phyloP scores from a whole-genome alignment of 1,139 yeast species.

The Candida dubliniensis region DNA sequence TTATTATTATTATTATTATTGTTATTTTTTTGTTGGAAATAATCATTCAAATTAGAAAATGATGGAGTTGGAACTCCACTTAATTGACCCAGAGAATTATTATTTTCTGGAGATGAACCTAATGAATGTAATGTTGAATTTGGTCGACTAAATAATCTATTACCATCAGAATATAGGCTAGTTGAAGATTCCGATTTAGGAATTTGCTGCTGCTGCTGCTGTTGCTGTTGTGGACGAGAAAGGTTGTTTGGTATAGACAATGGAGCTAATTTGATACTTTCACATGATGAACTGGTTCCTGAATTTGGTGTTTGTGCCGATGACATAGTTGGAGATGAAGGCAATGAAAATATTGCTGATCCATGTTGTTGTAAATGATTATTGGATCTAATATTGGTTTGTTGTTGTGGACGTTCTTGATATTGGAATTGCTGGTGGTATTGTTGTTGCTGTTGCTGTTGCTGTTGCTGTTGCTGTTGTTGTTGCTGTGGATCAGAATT shows the following conservation, averaged over 20 bases:
- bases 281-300: slow-evolving; percentile 12
- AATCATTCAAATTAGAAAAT: slow-evolving; percentile 33
- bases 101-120: slow-evolving; percentile 35
- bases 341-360: slow-evolving; percentile 26
- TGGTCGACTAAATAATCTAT: slow-evolving; percentile 22
- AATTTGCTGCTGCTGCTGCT: slow-evolving; percentile 6
- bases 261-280: slow-evolving; percentile 13
- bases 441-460: slow-evolving; percentile 12
- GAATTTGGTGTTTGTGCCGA: background rate
- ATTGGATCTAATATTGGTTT: slow-evolving; percentile 1
- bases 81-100: slow-evolving; percentile 9
- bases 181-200: slow-evolving; percentile 15
- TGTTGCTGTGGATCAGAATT: slow-evolving; percentile 7
- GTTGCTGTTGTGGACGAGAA: slow-evolving; percentile 10
- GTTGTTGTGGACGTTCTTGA: slow-evolving; percentile 5
- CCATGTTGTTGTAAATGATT: slow-evolving; percentile 22
- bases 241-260: slow-evolving; percentile 3
- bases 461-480: slow-evolving; percentile 13
- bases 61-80: slow-evolving; percentile 18
- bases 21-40: slow-evolving; percentile 26
- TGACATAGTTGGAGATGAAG: slow-evolving; percentile 27
- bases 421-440: slow-evolving; percentile 8
- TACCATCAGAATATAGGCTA: slow-evolving; percentile 12
- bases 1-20: slow-evolving; percentile 8
- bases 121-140: slow-evolving; percentile 27